Conservation (phyloP, 2,329 filamentous ascomycete genomes). For the Colletotrichum sojae region DNA sequence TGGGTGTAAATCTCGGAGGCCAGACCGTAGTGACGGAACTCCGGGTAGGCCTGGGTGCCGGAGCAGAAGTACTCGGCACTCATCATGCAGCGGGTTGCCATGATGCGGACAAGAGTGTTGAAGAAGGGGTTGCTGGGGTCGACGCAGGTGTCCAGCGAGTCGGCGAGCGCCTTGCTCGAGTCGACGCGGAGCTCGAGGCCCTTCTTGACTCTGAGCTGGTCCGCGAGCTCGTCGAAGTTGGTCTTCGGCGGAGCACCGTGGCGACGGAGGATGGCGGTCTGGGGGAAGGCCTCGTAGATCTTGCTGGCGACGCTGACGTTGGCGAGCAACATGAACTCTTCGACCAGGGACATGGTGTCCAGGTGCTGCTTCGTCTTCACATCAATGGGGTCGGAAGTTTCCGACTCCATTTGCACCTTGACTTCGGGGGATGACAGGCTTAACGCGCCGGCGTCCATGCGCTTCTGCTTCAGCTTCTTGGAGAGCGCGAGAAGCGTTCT, state of each 20-base stretch:
- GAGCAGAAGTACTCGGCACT: constrained; percentile 98
- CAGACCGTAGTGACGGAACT: constrained; percentile 97
- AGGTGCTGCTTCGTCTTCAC: constrained; percentile 95
- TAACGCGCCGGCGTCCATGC: constrained; percentile 94
- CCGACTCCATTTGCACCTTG: constrained; percentile 93
- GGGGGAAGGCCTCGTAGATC: constrained; percentile 92
- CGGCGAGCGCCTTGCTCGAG: constrained; percentile 92
- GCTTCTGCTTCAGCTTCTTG: constrained; percentile 93
- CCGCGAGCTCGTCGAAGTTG: constrained; percentile 94
- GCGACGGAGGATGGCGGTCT: constrained; percentile 93
- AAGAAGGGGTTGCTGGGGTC: constrained; percentile 92
- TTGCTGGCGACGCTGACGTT: constrained; percentile 94
- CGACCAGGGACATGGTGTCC: constrained; percentile 96
- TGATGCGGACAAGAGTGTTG: constrained; percentile 97
- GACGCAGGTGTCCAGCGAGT: constrained; percentile 88
- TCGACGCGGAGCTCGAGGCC: constrained; percentile 85
- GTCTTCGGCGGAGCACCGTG: constrained; percentile 94
- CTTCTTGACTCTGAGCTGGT: constrained; percentile 91
- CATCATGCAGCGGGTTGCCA: constrained; percentile 99
- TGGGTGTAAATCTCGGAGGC: constrained; percentile 98
- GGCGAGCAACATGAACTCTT: constrained; percentile 99
- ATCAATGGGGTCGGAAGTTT: constrained; percentile 95
- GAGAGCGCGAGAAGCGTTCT: constrained; percentile 88
- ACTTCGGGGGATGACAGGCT: constrained; percentile 99
- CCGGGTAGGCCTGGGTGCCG: constrained; percentile 90